Conservation (phyloP, 345 rosid species). For the Pistacia integerrima region DNA sequence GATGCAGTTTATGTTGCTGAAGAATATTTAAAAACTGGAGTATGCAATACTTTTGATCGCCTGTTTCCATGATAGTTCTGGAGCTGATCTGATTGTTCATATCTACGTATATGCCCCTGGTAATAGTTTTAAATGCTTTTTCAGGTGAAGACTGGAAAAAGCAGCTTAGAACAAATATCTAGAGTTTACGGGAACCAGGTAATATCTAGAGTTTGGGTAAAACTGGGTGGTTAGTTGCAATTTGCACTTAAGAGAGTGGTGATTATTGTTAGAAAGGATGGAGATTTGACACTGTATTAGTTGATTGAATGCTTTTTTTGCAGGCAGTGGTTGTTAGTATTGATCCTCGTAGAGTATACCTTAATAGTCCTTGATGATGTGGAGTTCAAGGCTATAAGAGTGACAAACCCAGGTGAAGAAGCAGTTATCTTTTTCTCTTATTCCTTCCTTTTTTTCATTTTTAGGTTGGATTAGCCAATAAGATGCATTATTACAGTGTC, state of each 20-base stretch:
- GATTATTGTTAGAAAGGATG: no score
- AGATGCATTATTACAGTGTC: background rate
- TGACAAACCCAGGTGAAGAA: slow-evolving; percentile 68
- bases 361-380: slow-evolving; percentile 69
- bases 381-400: slow-evolving; percentile 59
- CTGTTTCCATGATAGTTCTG: slow-evolving; percentile 4
- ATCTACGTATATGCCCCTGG: background rate
- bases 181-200: slow-evolving; percentile 98
- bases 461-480: slow-evolving; percentile 1
- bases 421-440: background rate
- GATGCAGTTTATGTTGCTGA: slow-evolving; percentile 96
- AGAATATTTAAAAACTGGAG: slow-evolving; percentile 78
- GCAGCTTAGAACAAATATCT: slow-evolving; percentile 92
- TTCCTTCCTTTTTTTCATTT: background rate
- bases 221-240: background rate
- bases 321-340: slow-evolving; percentile 99
- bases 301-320: slow-evolving; percentile 20
- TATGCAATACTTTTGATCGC: slow-evolving; percentile 34
- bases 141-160: slow-evolving; percentile 83
- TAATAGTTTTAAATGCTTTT: slow-evolving; percentile 22
- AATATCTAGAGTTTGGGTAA: slow-evolving; percentile 18
- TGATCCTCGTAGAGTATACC: slow-evolving; percentile 89
- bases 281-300: background rate
- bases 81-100: slow-evolving; percentile 3
- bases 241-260: background rate